Base-by-base conservation (phyloP, 371 early-diverging fungal species). In the Gilbertella persicaria region DNA sequence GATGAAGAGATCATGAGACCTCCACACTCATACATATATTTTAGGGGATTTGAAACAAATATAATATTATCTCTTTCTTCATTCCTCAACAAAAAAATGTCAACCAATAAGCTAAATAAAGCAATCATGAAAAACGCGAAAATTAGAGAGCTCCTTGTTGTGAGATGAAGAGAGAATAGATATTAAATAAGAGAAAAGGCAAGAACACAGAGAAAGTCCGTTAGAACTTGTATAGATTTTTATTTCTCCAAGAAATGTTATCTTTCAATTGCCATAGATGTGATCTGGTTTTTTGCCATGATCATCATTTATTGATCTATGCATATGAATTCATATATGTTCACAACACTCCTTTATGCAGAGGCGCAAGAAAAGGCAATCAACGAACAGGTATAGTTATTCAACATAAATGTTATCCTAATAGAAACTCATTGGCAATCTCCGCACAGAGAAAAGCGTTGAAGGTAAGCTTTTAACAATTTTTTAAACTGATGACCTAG, bases 281-380 rank as follows among this genome's bases (percentile, higher is more conserved):
- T n/a, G n/a, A n/a, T n/a, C n/a, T n/a, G n/a, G n/a, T n/a, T n/a
- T n/a, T n/a, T n/a, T n/a, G n/a, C n/a, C n/a, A n/a, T n/a, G n/a
- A n/a, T n/a, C n/a, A n/a, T n/a, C n/a, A n/a, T n/a, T n/a, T n/a
- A n/a, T n/a, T n/a, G n/a, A n/a, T n/a, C n/a, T n/a, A n/a, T n/a
- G n/a, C n/a, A n/a, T n/a, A n/a, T n/a, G n/a, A n/a, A n/a, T n/a
- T n/a, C n/a, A n/a, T n/a, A n/a, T n/a, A n/a, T n/a, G n/a, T n/a
- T n/a, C n/a, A n/a, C n/a, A n/a, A n/a, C n/a, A n/a, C 54, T 54
- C 23, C 47, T 54, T 45, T 54, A 54, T 54, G 54, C 54, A 45
- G 54, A 54, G 54, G 54, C 46, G 4, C 40, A 46, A 54, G 29
- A 54, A n/a, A 46, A 54, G 39, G 39, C 54, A 39, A 54, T 54